Percentiles rank a stretch among this genome's conserved stretches.
phyloP scores from a whole-genome alignment of 2,329 filamentous ascomycete species.

The Colletotrichum endophyticum region DNA sequence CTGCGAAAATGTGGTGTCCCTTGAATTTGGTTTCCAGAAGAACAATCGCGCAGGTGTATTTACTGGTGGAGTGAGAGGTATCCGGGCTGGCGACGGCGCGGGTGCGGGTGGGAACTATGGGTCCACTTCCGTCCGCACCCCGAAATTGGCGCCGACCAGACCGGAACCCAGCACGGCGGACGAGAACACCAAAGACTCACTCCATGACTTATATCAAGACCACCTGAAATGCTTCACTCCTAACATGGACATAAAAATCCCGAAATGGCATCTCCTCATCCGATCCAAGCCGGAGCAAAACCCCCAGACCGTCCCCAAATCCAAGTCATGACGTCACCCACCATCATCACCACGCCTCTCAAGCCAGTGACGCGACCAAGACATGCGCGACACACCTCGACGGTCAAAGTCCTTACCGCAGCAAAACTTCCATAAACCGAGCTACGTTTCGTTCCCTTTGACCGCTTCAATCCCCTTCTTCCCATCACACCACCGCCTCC shows the following conservation, averaged over 20 bases:
- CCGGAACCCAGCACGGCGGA: background rate
- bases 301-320: background rate
- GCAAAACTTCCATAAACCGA: background rate
- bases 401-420: background rate
- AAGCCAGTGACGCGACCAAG: slow-evolving; percentile 14
- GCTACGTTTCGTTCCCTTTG: background rate
- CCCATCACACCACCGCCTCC: background rate
- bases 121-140: background rate
- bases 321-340: slow-evolving; percentile 19
- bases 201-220: background rate
- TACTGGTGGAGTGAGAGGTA: background rate
- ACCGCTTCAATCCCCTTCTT: background rate
- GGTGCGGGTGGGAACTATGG: background rate
- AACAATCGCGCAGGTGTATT: background rate
- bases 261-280: background rate
- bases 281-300: background rate
- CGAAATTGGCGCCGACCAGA: background rate
- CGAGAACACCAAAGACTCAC: background rate
- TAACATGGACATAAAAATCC: background rate
- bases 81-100: background rate
- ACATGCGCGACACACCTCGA: background rate
- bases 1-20: rapidly evolving
- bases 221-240: background rate
- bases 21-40: background rate
- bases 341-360: slow-evolving; percentile 5